Evolutionary conservation across 192 early-diverging fungal genomes (phyloP).

Genomic region (Coemansia sp.): DNA sequence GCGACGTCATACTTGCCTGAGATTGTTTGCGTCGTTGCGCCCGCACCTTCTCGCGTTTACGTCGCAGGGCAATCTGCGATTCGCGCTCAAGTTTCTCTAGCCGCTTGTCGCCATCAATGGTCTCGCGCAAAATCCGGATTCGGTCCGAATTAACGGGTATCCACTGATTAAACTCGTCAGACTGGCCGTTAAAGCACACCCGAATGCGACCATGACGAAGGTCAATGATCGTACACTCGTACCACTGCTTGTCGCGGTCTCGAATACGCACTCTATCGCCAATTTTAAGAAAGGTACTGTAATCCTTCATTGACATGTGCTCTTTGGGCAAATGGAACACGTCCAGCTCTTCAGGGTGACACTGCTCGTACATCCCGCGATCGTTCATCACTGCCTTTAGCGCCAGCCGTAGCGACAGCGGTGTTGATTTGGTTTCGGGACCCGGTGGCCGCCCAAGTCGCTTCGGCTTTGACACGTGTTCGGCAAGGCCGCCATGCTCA

Average conservation of each 20-base stretch:
- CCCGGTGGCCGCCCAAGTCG: constrained; percentile 35
- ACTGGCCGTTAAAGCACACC: constrained; percentile 35
- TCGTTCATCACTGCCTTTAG: constrained; percentile 24
- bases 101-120: constrained; percentile 35
- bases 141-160: constrained; percentile 49
- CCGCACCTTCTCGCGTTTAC: constrained; percentile 27
- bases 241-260: constrained; percentile 50
- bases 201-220: constrained; percentile 45
- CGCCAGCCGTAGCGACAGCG: constrained; percentile 34
- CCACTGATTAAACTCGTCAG: constrained; percentile 47
- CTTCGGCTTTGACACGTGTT: not conserved
- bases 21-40: constrained; percentile 21
- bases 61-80: constrained; percentile 20
- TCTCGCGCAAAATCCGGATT: constrained; percentile 40
- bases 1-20: constrained; percentile 24
- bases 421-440: constrained; percentile 19
- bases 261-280: constrained; percentile 48
- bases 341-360: constrained; percentile 14
- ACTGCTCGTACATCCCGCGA: constrained; percentile 10
- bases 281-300: constrained; percentile 35
- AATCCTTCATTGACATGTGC: constrained; percentile 48
- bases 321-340: constrained; percentile 48
- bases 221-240: constrained; percentile 45
- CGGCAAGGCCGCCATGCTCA: not conserved
- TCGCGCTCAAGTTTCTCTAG: constrained; percentile 34